Base-by-base conservation (phyloP, 139 green algal genomes). In the Chlorella sorokiniana region DNA sequence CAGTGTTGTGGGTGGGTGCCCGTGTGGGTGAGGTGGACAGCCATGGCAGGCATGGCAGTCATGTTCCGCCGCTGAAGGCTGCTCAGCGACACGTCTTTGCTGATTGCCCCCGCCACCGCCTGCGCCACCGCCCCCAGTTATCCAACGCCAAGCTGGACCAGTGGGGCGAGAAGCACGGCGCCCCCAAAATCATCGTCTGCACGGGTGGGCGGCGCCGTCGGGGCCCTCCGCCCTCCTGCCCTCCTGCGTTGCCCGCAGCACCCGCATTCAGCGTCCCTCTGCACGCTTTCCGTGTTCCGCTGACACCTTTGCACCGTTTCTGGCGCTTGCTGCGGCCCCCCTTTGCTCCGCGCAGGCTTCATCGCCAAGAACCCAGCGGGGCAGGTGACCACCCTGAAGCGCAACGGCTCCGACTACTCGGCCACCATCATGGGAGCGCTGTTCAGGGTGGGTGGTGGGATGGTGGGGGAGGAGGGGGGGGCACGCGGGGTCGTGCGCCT, bases 351-450 rank as follows among this genome's bases (percentile, higher is more conserved):
- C 37, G 35, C 72, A 79, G 96, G 96, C n/a, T 99, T 99, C 92
- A 97, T 99, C 63, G 96, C 96, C 38, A 89, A 88, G 54, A 93
- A 89, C 35, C 83, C 83, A 0, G 45, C 86, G 51, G 91, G 91
- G 59, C 83, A 90, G 80, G 87, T 88, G 31, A 95, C 93, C 56
- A 97, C 94, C 27, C 84, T 97, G 20, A 91, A 90, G 79, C 87
- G 96, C 78, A 98, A 99, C 83, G 96, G 96, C 82, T 91, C 69
- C 48, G 96, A 99, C 89, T 98, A 98, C 88, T 94, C 84, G 11
- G 96, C 96, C 63, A 98, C 96, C 79, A 98, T 98, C 83, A 84
- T 99, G 63, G 96, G 95, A 16, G 89, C 94, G 0, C 89, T 99
- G 35, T 90, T 98, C 72, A 81, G 83, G 77, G 73, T 79, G 37